A percentile compares a stretch with the other conserved stretches of the same genome.
These are phyloP conservation scores for Kalmusia sp. DNA, from an alignment of 2,329 filamentous ascomycete species.

Conservation along the genomic window DNA sequence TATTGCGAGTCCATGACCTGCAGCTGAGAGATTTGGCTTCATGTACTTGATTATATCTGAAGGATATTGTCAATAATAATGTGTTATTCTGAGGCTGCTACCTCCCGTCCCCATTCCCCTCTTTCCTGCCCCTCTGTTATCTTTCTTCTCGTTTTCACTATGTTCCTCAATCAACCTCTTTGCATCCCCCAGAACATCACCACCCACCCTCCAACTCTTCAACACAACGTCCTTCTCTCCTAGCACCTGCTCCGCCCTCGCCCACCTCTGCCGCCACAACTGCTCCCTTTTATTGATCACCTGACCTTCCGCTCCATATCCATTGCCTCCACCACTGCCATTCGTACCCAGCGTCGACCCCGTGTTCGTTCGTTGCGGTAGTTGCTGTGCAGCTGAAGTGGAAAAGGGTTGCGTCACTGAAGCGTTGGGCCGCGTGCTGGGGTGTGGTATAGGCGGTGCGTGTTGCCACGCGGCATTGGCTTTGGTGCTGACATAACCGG, in stretches of 20 bases:
- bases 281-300: constrained; percentile 72
- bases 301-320: constrained; percentile 25
- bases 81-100: too few relatives aligned
- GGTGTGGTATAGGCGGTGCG: constrained; percentile 38
- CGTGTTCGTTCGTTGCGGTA: constrained; percentile 33
- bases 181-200: constrained; percentile 73
- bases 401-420: constrained; percentile 33
- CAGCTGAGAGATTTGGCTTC: too few relatives aligned
- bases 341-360: constrained; percentile 30
- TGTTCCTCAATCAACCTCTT: constrained; percentile 68
- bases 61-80: too few relatives aligned
- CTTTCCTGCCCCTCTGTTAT: constrained; percentile 10
- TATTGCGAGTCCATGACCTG: too few relatives aligned
- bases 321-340: constrained; percentile 19
- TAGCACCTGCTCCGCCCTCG: constrained; percentile 68
- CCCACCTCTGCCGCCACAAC: constrained; percentile 73
- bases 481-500: constrained; percentile 47
- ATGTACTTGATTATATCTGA: too few relatives aligned
- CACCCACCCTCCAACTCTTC: constrained; percentile 75
- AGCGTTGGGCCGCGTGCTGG: constrained; percentile 28
- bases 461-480: constrained; percentile 44
- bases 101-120: constrained; percentile 6
- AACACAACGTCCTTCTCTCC: constrained; percentile 71
- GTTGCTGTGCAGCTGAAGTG: constrained; percentile 27
- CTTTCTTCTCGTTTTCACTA: constrained; percentile 44